phyloP scores from a whole-genome alignment of 768 basidiomycete species.

The Omphalotus guepiniiformis region DNA sequence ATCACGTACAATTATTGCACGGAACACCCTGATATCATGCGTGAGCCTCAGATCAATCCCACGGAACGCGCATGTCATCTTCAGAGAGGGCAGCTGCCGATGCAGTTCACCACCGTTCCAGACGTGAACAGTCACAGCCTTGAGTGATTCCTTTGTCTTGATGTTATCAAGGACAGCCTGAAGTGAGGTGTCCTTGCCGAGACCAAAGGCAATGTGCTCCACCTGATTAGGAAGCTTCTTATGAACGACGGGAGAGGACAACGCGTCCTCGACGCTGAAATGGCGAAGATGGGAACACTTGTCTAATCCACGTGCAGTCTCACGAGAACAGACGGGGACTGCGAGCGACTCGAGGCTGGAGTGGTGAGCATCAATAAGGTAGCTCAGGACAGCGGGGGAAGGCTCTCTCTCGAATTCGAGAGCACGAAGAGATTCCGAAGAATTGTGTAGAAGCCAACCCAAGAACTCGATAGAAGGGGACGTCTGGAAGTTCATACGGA shows the following conservation, averaged over 20 bases:
- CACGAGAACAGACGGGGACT: conserved; percentile 43
- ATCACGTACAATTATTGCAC: conserved; percentile 30
- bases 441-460: conserved; percentile 65
- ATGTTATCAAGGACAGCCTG: conserved; percentile 53
- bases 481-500: conserved; percentile 65
- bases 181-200: conserved; percentile 52
- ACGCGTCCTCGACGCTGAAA: neutral
- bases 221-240: conserved; percentile 45
- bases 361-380: conserved; percentile 47
- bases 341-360: conserved; percentile 48
- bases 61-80: conserved; percentile 59
- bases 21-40: conserved; percentile 48
- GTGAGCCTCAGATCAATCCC: conserved; percentile 54
- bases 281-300: neutral
- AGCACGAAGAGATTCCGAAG: conserved; percentile 41
- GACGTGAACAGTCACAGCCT: conserved; percentile 48
- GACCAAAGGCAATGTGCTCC: conserved; percentile 55
- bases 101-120: conserved; percentile 50
- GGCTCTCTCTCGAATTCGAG: conserved; percentile 64
- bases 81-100: conserved; percentile 47
- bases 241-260: neutral
- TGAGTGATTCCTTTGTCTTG: conserved; percentile 35
- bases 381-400: conserved; percentile 47
- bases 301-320: no score
- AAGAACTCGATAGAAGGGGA: conserved; percentile 59